A percentile compares a stretch with the other conserved stretches of the same genome.
phyloP scores from a whole-genome alignment of 2,329 filamentous ascomycete species.

The Aspergillus aculeatinus region DNA sequence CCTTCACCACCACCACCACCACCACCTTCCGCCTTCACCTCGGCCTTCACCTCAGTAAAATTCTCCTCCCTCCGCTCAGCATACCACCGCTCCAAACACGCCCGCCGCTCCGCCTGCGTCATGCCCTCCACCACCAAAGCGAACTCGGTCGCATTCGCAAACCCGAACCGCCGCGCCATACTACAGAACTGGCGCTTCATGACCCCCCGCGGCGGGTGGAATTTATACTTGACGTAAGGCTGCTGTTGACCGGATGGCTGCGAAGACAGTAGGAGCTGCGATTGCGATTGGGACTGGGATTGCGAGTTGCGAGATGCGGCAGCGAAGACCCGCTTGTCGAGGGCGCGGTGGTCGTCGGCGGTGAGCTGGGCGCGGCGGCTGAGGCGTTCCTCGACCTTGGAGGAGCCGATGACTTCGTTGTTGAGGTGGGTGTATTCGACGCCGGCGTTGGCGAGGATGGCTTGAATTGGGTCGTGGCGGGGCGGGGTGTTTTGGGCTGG shows the following conservation, averaged over 20 bases:
- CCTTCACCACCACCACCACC: too few relatives aligned
- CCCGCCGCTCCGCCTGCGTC: constrained; percentile 78
- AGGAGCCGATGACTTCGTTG: constrained; percentile 87
- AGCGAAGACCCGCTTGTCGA: constrained; percentile 34
- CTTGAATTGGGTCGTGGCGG: constrained; percentile 71
- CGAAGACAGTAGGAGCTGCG: neutral
- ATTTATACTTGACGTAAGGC: constrained; percentile 56
- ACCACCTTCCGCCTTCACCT: too few relatives aligned
- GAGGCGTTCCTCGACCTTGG: constrained; percentile 84
- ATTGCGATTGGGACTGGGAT: constrained; percentile 12
- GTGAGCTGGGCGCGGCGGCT: constrained; percentile 68
- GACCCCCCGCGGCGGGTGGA: constrained; percentile 72
- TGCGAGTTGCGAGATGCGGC: constrained; percentile 9
- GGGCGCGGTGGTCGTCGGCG: constrained; percentile 30
- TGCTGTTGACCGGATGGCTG: constrained; percentile 29
- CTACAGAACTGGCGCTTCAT: constrained; percentile 81
- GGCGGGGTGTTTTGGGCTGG: constrained; percentile 32
- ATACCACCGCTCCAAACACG: constrained; percentile 81
- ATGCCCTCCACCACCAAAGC: constrained; percentile 86
- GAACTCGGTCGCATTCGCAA: constrained; percentile 75
- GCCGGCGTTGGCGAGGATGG: constrained; percentile 82
- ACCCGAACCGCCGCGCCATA: constrained; percentile 80
- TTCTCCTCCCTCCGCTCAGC: constrained; percentile 55
- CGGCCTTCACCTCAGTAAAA: neutral
- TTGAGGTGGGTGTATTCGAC: constrained; percentile 97